These are phyloP conservation scores for Rhodotorula paludigena DNA, from an alignment of 768 basidiomycete genomes.

Conservation along the genomic window DNA sequence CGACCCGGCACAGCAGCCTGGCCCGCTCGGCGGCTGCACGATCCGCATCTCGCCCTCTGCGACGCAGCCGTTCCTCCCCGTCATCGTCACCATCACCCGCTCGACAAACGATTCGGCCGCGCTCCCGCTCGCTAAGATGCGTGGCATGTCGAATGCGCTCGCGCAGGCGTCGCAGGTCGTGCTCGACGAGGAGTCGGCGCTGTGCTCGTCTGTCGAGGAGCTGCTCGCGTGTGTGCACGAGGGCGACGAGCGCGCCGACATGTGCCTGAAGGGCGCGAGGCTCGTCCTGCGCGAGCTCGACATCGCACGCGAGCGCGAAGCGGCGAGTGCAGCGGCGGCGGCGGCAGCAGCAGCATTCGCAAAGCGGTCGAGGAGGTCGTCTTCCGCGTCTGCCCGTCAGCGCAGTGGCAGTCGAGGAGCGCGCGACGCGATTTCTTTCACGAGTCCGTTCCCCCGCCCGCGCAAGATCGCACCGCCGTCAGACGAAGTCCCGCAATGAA, in stretches of 20 bases:
- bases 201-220: slow-evolving; percentile 24
- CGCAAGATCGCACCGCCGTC: not conserved
- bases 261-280: slow-evolving; percentile 16
- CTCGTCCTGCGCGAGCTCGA: slow-evolving; percentile 20
- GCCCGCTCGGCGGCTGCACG: slow-evolving; percentile 28
- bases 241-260: slow-evolving; percentile 29
- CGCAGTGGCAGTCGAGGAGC: not conserved
- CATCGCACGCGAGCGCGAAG: slow-evolving; percentile 11
- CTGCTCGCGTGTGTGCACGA: slow-evolving; percentile 14
- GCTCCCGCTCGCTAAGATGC: slow-evolving; percentile 9
- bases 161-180: slow-evolving; percentile 20
- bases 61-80: slow-evolving; percentile 6
- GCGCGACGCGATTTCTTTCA: not conserved
- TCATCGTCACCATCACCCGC: slow-evolving; percentile 5
- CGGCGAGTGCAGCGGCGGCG: not conserved
- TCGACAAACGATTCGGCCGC: slow-evolving; percentile 5
- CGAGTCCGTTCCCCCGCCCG: not conserved
- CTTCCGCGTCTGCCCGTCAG: not conserved
- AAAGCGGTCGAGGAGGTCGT: not conserved
- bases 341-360: slow-evolving; percentile 8
- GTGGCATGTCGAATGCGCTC: slow-evolving; percentile 11
- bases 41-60: slow-evolving; percentile 15
- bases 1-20: slow-evolving; percentile 17
- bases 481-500: not conserved
- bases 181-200: slow-evolving; percentile 16